phyloP scores from a whole-genome alignment of 1,284 basidiomycete species.

The Retiboletus flavoniger region DNA sequence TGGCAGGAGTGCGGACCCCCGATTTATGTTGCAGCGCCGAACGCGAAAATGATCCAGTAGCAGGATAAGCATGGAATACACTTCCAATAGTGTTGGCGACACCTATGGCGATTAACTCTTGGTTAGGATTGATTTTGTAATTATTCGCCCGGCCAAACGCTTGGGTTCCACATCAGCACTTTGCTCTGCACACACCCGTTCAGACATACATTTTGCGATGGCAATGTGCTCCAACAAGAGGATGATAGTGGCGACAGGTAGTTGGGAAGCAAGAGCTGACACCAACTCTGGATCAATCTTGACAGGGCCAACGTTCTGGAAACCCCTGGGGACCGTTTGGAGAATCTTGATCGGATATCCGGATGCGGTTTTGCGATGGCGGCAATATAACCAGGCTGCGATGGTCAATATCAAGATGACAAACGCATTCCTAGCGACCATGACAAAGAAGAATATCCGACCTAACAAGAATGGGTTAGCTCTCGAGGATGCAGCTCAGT shows the following conservation, averaged over 20 bases:
- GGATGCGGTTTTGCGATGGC: conserved; percentile 53
- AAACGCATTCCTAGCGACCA: conserved; percentile 83
- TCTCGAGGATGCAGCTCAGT: not conserved
- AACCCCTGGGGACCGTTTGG: conserved; percentile 78
- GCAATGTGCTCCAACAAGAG: conserved; percentile 96
- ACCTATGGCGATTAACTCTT: conserved; percentile 96
- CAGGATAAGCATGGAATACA: conserved; percentile 90
- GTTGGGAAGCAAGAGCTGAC: conserved; percentile 67
- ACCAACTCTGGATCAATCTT: conserved; percentile 66
- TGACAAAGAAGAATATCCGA: conserved; percentile 87
- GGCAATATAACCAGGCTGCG: conserved; percentile 80
- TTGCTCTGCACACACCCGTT: not conserved
- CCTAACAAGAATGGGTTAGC: conserved; percentile 39
- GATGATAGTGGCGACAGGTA: conserved; percentile 94
- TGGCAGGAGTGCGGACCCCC: conserved; percentile 92
- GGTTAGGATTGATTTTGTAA: conserved; percentile 98
- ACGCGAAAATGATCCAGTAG: conserved; percentile 97
- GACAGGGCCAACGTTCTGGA: conserved; percentile 77
- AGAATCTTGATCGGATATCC: conserved; percentile 89
- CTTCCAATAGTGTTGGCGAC: conserved; percentile 90
- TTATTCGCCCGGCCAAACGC: conserved; percentile 95
- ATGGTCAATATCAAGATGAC: conserved; percentile 84
- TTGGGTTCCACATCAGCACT: conserved; percentile 33
- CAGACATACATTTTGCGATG: conserved; percentile 76
- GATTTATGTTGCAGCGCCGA: conserved; percentile 96